phyloP scores from a whole-genome alignment of 768 basidiomycete species.

The Collybiopsis confluens region DNA sequence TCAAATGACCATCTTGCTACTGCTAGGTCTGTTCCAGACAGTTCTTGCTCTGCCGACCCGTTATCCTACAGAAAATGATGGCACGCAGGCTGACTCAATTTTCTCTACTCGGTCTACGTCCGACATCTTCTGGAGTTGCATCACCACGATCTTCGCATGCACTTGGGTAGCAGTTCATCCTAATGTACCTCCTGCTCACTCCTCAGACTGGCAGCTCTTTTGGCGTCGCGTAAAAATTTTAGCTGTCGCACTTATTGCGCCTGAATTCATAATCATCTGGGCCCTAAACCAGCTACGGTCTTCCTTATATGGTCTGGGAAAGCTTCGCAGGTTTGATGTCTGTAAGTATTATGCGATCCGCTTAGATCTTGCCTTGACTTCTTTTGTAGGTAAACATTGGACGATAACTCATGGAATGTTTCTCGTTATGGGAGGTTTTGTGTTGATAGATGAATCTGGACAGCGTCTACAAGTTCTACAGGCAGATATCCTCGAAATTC shows the following conservation, averaged over 20 bases:
- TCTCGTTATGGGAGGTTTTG: constrained; percentile 15
- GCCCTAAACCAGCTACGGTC: constrained; percentile 7
- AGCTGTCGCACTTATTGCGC: constrained; percentile 1
- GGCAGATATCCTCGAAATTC: neutral
- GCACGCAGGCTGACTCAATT: too few species aligned
- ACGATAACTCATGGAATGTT: constrained; percentile 7
- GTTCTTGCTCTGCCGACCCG: too few species aligned
- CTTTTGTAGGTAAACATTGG: neutral
- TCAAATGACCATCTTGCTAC: too few species aligned
- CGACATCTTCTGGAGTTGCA: constrained; percentile 6
- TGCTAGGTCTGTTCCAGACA: too few species aligned
- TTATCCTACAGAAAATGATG: too few species aligned
- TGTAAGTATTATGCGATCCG: neutral
- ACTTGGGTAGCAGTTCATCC: constrained; percentile 8
- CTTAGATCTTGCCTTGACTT: too few species aligned
- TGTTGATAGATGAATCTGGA: constrained; percentile 1
- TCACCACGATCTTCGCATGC: neutral
- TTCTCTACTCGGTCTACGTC: neutral
- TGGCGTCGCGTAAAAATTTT: neutral
- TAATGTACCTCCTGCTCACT: constrained; percentile 4
- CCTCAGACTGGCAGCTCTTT: neutral
- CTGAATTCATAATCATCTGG: constrained; percentile 11
- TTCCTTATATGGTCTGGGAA: neutral
- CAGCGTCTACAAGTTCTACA: neutral
- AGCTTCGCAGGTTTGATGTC: neutral